Evolutionary conservation across 148 eudicot genomes (phyloP).

Genomic region (Polygonum aviculare): DNA sequence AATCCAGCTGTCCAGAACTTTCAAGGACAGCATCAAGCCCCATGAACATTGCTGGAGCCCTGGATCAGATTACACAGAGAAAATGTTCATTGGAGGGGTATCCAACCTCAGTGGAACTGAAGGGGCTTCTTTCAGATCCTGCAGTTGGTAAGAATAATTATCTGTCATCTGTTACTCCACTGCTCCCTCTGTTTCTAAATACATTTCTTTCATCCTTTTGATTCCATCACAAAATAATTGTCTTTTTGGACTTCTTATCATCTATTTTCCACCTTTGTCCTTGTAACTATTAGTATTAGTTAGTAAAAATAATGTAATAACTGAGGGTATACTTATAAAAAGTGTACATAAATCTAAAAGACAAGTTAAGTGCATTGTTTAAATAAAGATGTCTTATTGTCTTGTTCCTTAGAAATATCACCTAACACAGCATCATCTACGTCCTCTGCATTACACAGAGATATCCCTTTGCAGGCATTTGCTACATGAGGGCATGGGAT

Average conservation of each 20-base stretch:
- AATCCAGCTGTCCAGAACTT: constrained; percentile 17
- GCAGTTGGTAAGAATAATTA: constrained; percentile 48
- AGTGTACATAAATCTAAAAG: too few species aligned
- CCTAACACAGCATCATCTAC: background rate
- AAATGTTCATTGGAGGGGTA: constrained; percentile 17
- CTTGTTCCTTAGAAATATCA: background rate
- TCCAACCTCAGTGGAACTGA: constrained; percentile 26
- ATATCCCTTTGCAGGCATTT: constrained; percentile 37
- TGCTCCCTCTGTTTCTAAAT: background rate
- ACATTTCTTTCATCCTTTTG: background rate
- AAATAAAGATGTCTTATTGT: background rate
- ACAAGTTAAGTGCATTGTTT: background rate
- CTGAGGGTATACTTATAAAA: too few species aligned
- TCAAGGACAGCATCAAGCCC: constrained; percentile 26
- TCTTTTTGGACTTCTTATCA: too few species aligned
- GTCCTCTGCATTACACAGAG: constrained; percentile 18
- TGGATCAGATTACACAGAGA: constrained; percentile 12
- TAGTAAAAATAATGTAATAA: too few species aligned
- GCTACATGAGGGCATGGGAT: constrained; percentile 39
- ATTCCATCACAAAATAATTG: background rate
- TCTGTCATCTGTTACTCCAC: background rate
- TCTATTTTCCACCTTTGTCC: too few species aligned
- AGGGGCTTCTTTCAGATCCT: constrained; percentile 29
- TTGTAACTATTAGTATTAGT: too few species aligned
- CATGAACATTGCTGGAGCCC: constrained; percentile 27